Percentiles rank a stretch among this genome's conserved stretches.
Conservation (phyloP, 2,329 filamentous ascomycete species). For the Camptophora hylomeconis region DNA sequence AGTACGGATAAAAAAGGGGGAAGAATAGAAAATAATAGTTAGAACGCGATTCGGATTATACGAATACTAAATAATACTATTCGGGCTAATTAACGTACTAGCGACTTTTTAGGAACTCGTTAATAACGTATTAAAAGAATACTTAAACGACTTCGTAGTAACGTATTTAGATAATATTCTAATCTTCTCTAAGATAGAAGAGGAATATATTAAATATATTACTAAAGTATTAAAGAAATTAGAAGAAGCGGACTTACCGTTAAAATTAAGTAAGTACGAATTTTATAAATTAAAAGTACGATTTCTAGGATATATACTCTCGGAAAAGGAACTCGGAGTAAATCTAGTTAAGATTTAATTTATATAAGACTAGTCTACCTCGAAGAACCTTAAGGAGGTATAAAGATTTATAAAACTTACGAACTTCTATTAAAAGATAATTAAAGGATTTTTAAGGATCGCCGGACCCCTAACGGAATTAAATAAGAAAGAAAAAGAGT, state of each 20-base stretch:
- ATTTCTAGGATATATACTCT: slow-evolving; percentile 14
- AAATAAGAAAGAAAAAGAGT: slow-evolving; percentile 5
- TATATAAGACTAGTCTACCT: slow-evolving; percentile 9
- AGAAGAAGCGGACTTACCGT: slow-evolving; percentile 4
- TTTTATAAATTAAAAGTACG: slow-evolving; percentile 12
- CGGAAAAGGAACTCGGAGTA: slow-evolving; percentile 7
- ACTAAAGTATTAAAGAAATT: slow-evolving; percentile 10
- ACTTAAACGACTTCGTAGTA: slow-evolving; percentile 9
- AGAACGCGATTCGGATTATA: slow-evolving; percentile 11
- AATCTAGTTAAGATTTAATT: slow-evolving; percentile 8
- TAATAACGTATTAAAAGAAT: slow-evolving; percentile 9
- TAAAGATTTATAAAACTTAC: slow-evolving; percentile 13
- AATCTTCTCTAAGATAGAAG: slow-evolving; percentile 6
- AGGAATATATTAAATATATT: slow-evolving; percentile 7
- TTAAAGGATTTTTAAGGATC: slow-evolving; percentile 11
- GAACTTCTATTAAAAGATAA: slow-evolving; percentile 16
- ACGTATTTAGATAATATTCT: slow-evolving; percentile 15
- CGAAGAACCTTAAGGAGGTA: slow-evolving; percentile 9
- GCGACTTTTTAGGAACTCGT: slow-evolving; percentile 13
- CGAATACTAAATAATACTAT: slow-evolving; percentile 15
- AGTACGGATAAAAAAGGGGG: slow-evolving; percentile 9
- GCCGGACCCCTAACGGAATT: slow-evolving; percentile 2
- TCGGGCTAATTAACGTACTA: slow-evolving; percentile 12
- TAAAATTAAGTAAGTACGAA: slow-evolving; percentile 14
- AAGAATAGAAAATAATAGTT: slow-evolving; percentile 14